phyloP scores from a whole-genome alignment of 169 alveolate genomes.

The Cryptosporidium tyzzeri region DNA sequence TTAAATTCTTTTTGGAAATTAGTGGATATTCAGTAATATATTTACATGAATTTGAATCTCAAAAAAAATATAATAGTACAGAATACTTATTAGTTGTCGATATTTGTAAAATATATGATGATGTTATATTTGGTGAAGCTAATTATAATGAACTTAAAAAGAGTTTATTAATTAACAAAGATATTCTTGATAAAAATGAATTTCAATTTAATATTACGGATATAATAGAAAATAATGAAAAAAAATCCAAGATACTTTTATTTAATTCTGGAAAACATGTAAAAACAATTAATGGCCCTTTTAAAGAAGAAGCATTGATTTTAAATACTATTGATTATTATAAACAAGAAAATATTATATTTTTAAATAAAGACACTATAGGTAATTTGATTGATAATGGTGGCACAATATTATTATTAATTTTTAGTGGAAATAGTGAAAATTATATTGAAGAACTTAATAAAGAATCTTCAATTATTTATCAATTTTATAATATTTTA shows the following conservation, averaged over 20 bases:
- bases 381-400: constrained; percentile 30
- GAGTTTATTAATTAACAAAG: neutral
- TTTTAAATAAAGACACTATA: constrained; percentile 48
- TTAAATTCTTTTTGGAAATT: constrained; percentile 23
- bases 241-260: neutral
- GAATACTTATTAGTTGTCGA: constrained; percentile 21
- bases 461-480: constrained; percentile 13
- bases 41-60: constrained; percentile 11
- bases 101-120: constrained; percentile 44
- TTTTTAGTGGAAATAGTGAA: constrained; percentile 50
- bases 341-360: constrained; percentile 29
- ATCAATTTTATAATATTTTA: constrained; percentile 41
- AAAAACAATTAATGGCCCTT: constrained; percentile 25
- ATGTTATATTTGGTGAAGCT: constrained; percentile 49
- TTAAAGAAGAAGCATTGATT: constrained; percentile 22
- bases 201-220: constrained; percentile 11
- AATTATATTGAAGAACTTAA: constrained; percentile 33
- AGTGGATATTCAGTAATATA: constrained; percentile 23
- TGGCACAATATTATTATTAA: constrained; percentile 19
- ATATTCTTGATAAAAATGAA: neutral
- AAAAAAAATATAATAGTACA: constrained; percentile 4
- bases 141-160: constrained; percentile 15
- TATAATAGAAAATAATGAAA: neutral
- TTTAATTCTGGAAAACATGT: constrained; percentile 52
- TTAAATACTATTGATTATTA: constrained; percentile 39